Conservation (phyloP, 2,329 filamentous ascomycete species). For the Penicillium italicum region DNA sequence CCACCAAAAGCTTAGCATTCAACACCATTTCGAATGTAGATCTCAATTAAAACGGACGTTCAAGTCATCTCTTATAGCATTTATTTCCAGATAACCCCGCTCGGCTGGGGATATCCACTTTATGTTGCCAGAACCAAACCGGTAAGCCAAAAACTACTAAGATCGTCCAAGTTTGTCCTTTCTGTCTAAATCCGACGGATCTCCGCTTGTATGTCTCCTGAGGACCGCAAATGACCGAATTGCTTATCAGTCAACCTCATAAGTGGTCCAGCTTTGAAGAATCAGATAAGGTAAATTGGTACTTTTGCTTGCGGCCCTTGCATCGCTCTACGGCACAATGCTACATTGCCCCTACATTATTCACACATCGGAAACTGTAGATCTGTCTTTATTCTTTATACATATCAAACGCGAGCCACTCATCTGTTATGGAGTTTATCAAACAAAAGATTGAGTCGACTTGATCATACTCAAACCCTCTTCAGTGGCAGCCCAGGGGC, state of each 20-base stretch:
- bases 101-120: not conserved
- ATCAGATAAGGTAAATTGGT: not conserved
- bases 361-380: not conserved
- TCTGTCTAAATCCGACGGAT: not conserved
- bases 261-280: not conserved
- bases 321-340: too few relatives aligned
- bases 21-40: not conserved
- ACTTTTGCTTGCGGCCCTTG: not conserved
- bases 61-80: not conserved
- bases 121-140: not conserved
- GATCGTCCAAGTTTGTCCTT: not conserved
- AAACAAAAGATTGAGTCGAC: not conserved
- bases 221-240: not conserved
- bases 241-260: not conserved
- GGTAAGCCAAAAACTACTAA: not conserved
- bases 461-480: not conserved
- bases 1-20: not conserved
- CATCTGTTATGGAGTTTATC: not conserved
- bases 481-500: conserved; percentile 15
- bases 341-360: not conserved
- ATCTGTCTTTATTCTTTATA: not conserved
- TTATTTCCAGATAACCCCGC: not conserved
- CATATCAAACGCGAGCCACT: not conserved
- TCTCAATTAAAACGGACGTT: not conserved
- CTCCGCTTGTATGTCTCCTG: not conserved